A percentile compares a stretch with the other conserved stretches of the same genome.
These are phyloP conservation scores for Metschnikowia santaceciliae DNA, from an alignment of 805 yeast species.

Conservation along the genomic window DNA sequence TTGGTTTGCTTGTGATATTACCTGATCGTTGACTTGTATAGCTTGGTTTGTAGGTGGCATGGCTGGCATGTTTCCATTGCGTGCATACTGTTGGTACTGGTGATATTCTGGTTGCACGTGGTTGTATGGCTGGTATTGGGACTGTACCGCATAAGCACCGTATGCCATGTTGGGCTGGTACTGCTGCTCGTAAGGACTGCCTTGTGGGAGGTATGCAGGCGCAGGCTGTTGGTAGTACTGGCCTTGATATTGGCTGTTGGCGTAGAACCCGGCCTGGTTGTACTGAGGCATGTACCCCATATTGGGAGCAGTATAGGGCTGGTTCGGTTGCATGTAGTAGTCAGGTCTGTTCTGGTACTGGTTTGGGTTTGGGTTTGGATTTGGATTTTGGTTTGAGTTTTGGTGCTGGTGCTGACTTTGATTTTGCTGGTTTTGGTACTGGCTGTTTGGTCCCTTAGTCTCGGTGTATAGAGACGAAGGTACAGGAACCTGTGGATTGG, in stretches of 20 bases:
- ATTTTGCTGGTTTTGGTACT: not conserved
- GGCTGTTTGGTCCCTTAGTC: not conserved
- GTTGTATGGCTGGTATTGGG: conserved; percentile 13
- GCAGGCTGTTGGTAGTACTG: conserved; percentile 5
- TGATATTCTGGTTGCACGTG: not conserved
- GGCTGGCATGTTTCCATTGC: not conserved
- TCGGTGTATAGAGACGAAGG: not conserved
- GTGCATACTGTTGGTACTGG: not conserved
- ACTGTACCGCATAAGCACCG: not conserved
- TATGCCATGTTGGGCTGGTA: conserved; percentile 11
- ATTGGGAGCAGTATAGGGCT: not conserved
- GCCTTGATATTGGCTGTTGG: conserved; percentile 2
- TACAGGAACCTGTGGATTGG: not conserved
- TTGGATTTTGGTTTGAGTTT: too few species aligned
- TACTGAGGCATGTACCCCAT: not conserved
- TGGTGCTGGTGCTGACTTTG: too few species aligned
- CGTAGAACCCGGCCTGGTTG: not conserved
- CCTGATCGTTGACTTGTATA: too few species aligned
- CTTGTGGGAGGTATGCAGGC: conserved; percentile 7
- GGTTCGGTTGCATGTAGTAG: not conserved
- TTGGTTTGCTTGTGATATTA: too few species aligned
- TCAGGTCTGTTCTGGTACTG: not conserved
- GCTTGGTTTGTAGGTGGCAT: not conserved
- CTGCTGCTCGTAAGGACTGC: conserved; percentile 7
- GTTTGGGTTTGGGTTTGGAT: too few species aligned